These are phyloP conservation scores for Neurospora crassa DNA, from an alignment of 2,329 filamentous ascomycete genomes.

Conservation along the genomic window DNA sequence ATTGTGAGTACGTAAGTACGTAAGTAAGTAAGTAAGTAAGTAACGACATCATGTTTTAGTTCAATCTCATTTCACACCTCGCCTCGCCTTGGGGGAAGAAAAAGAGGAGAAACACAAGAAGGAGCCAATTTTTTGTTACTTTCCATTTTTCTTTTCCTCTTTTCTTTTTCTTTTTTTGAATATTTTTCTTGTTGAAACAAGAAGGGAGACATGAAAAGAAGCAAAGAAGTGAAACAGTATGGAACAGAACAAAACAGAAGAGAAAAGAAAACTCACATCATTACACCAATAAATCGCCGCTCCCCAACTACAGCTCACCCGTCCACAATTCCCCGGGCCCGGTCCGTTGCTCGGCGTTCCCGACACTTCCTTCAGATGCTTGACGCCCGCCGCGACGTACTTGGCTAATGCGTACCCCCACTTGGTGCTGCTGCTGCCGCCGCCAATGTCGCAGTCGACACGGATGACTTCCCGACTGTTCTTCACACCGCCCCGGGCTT, in stretches of 20 bases:
- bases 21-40: too few species aligned
- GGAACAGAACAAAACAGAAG: background rate
- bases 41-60: too few species aligned
- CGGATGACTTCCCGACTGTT: background rate
- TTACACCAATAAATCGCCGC: background rate
- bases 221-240: too few species aligned
- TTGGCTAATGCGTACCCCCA: background rate
- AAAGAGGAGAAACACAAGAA: too few species aligned
- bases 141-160: too few species aligned
- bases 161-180: too few species aligned
- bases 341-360: background rate
- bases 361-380: background rate
- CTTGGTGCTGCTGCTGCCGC: background rate
- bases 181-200: too few species aligned
- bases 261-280: background rate
- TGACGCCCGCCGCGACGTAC: background rate
- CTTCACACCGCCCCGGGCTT: background rate
- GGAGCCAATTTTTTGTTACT: too few species aligned
- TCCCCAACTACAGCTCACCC: background rate
- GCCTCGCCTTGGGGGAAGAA: too few species aligned
- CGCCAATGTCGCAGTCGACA: background rate
- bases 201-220: too few species aligned
- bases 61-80: too few species aligned
- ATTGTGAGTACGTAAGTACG: too few species aligned
- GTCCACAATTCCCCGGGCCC: background rate